Evolutionary conservation across 305 asterid species (phyloP), one percentile per base, ranked within the genome.

Genomic region (Rubia occidens): DNA sequence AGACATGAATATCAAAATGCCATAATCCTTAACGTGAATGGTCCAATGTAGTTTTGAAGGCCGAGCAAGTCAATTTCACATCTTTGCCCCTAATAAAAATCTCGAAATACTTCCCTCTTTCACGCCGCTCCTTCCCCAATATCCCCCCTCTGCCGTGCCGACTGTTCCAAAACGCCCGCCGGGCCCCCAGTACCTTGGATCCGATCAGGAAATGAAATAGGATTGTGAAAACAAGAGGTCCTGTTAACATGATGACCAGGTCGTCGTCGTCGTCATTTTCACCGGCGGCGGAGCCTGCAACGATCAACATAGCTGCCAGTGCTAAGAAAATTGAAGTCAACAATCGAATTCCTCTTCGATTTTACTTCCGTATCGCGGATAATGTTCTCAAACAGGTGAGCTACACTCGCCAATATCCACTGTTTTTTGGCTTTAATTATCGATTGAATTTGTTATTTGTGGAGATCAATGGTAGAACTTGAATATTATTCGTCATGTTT

Each of bases 301-400:
- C 71, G 69, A 78, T 90, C 43, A 83, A 83, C 86, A 87, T 93
- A 82, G 90, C 88, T 70, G 84, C 95, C 29, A 78, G 84, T 63
- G 82, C 98, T 75, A 80, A 68, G 89, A 90, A 86, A 85, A 72
- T 90, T 78, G 90, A 82, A 39, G 90, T 93, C 13, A 95, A 93
- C 72, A 87, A 88, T 66, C 85, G 95, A 69, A 80, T 90, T 74
- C 76, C 97, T 64, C 82, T 93, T 20, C 82, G 72, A 14, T 82
- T 72, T 74, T 93, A 90, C 79, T 82, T 63, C 77, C 90, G 98
- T 32, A 90, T 88, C 78, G 97, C 98, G 13, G 88, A 90, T 68
- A 93, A 87, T 73, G 80, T 93, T 74, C 95, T 93, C 77, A 90
- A 82, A 81, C 96, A 89, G 98, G 98, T 89, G 66, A 51, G 35